Base-by-base conservation (phyloP, 495 filamentous ascomycete genomes). In the Aeminium ludgeri region DNA sequence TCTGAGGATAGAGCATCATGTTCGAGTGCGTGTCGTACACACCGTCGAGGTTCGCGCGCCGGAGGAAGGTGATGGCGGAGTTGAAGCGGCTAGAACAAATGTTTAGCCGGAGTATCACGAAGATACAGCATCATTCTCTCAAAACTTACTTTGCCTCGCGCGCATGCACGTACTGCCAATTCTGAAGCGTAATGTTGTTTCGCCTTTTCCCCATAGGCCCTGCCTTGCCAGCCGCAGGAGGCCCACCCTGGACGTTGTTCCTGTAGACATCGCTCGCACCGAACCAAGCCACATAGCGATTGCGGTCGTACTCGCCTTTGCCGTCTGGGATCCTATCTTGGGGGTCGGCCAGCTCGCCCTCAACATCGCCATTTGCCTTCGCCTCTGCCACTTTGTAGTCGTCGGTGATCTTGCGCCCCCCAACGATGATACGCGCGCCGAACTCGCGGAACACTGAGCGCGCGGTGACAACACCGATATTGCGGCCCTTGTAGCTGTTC, bases 231-330 rank as follows among this genome's bases (percentile, higher is more conserved):
- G 87, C 86, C 12, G 86, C 72, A 19, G 78, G 76, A 1, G 86
- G 82, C 0, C 67, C 74, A 23, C 73, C 77, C 20, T 36, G 37
- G 5, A 37, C 48, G 1, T 20, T 16, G 1, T 82, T 82, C 52
- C 95, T 86, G 53, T 97, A 97, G 10, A 97, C 89, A 30, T 76
- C 75, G 50, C 86, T 95, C 15, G 89, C 89, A 19, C 89, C 89
- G 54, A 93, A 85, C 89, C 89, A 97, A 12, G 89, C 89, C 1
- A 97, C 89, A 52, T 94, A 97, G 50, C 92, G 86, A 50, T 95
- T 93, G 51, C 79, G 76, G 61, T 95, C 91, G 61, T 95, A 95
- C 2, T 69, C 59, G 49, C 86, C 78, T 11, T 80, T 79, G 10
- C 72, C 69, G 7, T 63, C 55, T 1, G 79, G 79, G 13, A 86